These are phyloP conservation scores for Solanum chmielewskii DNA, from an alignment of 257 asterid genomes.

Conservation along the genomic window DNA sequence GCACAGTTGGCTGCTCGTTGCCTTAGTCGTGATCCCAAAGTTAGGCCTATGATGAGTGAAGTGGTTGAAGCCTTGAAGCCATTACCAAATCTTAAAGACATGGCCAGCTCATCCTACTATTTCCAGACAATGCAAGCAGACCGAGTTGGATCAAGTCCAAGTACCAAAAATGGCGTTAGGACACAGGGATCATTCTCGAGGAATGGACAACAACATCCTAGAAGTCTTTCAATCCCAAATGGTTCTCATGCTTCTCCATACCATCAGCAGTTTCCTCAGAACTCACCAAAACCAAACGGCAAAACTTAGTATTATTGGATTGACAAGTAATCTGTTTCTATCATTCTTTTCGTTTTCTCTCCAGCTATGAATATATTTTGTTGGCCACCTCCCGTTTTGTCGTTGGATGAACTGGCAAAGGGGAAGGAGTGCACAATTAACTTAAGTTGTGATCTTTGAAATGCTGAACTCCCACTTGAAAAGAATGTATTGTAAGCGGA, in stretches of 20 bases:
- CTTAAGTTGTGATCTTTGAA: constrained; percentile 6
- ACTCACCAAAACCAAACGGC: constrained; percentile 71
- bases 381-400: constrained; percentile 1
- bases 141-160: constrained; percentile 50
- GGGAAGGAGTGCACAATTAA: constrained; percentile 13
- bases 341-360: constrained; percentile 23
- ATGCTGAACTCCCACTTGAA: constrained; percentile 14
- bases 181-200: constrained; percentile 42
- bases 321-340: not conserved
- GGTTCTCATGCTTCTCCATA: constrained; percentile 70
- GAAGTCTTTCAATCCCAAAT: constrained; percentile 66
- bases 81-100: constrained; percentile 80
- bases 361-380: constrained; percentile 16
- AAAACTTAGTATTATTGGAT: constrained; percentile 29
- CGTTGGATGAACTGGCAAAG: constrained; percentile 14
- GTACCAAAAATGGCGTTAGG: constrained; percentile 30
- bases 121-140: constrained; percentile 74
- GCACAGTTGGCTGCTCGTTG: constrained; percentile 88
- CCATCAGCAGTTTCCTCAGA: constrained; percentile 43
- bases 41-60: constrained; percentile 83
- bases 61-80: constrained; percentile 83
- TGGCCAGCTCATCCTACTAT: constrained; percentile 85
- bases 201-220: constrained; percentile 51
- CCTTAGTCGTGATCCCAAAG: constrained; percentile 75
- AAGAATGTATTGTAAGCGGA: constrained; percentile 29